phyloP scores from a whole-genome alignment of 345 rosid species.

The Pugionium dolabratum region DNA sequence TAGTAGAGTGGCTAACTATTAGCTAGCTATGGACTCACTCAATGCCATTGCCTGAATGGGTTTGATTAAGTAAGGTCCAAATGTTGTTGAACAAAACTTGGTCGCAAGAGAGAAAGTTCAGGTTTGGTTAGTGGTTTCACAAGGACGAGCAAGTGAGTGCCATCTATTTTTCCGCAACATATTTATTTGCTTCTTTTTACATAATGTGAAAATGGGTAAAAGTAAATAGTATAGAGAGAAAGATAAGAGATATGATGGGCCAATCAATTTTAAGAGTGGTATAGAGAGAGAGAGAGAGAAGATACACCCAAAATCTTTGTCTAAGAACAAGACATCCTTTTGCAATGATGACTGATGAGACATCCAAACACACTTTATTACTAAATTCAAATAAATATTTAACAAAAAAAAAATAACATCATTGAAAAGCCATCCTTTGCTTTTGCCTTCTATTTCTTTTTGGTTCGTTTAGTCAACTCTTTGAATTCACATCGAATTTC shows the following conservation, averaged over 20 bases:
- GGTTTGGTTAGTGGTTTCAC: neutral
- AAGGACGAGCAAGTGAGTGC: neutral
- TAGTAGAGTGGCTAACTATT: too few relatives aligned
- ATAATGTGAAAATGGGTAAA: conserved; percentile 4
- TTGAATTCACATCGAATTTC: conserved; percentile 24
- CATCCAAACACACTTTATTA: conserved; percentile 17
- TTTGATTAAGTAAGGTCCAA: neutral
- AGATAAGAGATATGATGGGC: conserved; percentile 27
- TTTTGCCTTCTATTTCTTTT: neutral
- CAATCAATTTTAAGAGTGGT: conserved; percentile 12
- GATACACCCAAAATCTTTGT: conserved; percentile 56
- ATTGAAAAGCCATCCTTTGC: too few relatives aligned
- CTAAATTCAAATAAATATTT: neutral
- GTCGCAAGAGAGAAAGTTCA: neutral
- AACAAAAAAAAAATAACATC: too few relatives aligned
- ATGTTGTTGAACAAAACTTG: neutral
- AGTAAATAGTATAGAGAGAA: conserved; percentile 1
- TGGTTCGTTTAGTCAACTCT: conserved; percentile 6
- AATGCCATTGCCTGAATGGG: conserved; percentile 6
- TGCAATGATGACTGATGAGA: conserved; percentile 23
- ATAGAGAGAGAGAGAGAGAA: conserved; percentile 11
- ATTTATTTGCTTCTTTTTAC: neutral
- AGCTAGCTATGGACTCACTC: neutral
- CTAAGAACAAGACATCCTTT: conserved; percentile 49
- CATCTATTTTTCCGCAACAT: neutral